Base-by-base conservation (phyloP, 495 filamentous ascomycete species). In the Daldinia bambusicola region DNA sequence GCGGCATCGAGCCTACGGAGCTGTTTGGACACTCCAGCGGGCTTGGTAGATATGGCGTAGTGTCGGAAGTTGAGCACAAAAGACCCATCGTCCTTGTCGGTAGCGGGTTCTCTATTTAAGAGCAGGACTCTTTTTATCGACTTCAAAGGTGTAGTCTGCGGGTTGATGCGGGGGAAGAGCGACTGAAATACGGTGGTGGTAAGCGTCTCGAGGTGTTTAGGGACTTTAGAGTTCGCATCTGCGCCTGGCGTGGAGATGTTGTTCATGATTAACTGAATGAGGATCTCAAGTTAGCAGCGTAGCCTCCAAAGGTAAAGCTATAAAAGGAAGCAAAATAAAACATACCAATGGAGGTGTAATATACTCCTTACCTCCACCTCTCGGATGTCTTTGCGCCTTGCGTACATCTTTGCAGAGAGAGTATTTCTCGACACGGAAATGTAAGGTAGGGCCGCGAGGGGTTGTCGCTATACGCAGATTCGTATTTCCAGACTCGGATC, bases 361-460 rank as follows among this genome's bases (percentile, higher is more conserved):
- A 76, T 91, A 95, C 73, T 97, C 93, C 78, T 95, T 94, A 63
- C 89, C 90, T 55, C 90, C 90, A 26, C 88, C 91, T 74, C 88
- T 86, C 2, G 95, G 94, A 74, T 91, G 93, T 76, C 92, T 92
- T 82, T 92, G 84, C 31, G 92, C 88, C 67, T 88, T 91, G 75
- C 88, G 86, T 9, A 99, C 86, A 77, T 99, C 95, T 76, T 95
- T 95, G 81, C 91, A 92, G 4, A 99, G 85, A 48, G 93, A 95
- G 80, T 99, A 99, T 73, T 92, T 93, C 78, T 98, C 94, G n/a
- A 99, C 93, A 64, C 93, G 85, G 79, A 98, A 98, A 78, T 97
- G 89, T 34, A 99, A 84, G 0, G 95, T 99, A 52, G 95, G 95
- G 1, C 95, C 95, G 61, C 93, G 87, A 16, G 95, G 95, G 14